Base-by-base conservation (phyloP, 2,329 filamentous ascomycete genomes). In the Juglanconis juglandina region DNA sequence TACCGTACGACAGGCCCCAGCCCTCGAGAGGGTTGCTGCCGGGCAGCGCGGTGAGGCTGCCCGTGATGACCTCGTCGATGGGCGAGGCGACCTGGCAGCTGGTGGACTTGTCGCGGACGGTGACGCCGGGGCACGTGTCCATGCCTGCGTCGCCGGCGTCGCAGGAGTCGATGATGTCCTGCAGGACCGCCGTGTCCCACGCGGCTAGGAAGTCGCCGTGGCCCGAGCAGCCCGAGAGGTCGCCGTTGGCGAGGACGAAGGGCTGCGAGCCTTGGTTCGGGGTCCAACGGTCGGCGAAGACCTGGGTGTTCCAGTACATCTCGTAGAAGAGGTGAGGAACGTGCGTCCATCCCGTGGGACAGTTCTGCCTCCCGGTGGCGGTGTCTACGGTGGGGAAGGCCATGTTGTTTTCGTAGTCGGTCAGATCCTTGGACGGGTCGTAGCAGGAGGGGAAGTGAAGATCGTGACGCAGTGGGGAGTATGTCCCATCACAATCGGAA, bases 391-490 rank as follows among this genome's bases (percentile, higher is more conserved):
- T 72, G n/a, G 88, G 88, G 69, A 83, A 91, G 30, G 76, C 79
- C 80, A 88, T 87, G 77, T 91, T 90, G 66, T 79, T 81, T 69
- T 81, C 77, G 77, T 85, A 86, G 74, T 87, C 79, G 37, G 78
- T 74, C 46, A 87, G 76, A 59, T 83, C 85, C 51, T 81, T 78
- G 47, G 80, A 71, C 35, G 87, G 88, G 72, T 91, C 82, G 81
- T 89, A 91, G 79, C 88, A 91, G 5, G 86, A 87, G 5, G 88
- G 88, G 75, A 91, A 89, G 77, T 89, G 87, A 46, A 90, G 75
- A 65, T 91, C 87, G 59, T 83, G 81, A 44, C 87, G 84, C 49
- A 86, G 79, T 61, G 86, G 85, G 55, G 86, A 87, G 65, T 78
- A 79, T 59, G 75, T 79, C 55, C 83, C 81, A 67, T 89, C 85